These are phyloP conservation scores for Gloeophyllum trabeum DNA, from an alignment of 768 basidiomycete genomes.

Conservation along the genomic window DNA sequence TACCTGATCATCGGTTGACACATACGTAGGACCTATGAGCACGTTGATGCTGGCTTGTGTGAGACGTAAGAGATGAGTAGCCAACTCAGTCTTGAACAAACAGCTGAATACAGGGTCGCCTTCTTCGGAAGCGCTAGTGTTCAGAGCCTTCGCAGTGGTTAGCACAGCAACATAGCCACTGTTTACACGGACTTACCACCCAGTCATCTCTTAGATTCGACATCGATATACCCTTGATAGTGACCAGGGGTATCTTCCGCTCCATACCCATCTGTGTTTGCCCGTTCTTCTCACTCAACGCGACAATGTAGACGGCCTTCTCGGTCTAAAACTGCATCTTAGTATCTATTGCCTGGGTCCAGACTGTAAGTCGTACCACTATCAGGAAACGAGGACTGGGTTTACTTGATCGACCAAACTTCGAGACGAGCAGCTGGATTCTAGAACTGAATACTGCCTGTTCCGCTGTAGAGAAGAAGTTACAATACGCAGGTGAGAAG, in stretches of 20 bases:
- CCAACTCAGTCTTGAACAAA: conserved; percentile 92
- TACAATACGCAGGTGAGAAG: neutral
- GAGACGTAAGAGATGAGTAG: conserved; percentile 68
- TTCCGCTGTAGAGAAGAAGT: conserved; percentile 40
- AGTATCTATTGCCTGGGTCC: conserved; percentile 3
- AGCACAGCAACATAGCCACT: neutral
- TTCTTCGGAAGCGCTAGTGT: conserved; percentile 73
- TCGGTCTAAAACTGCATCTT: conserved; percentile 40
- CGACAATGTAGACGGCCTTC: conserved; percentile 76
- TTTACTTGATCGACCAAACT: conserved; percentile 79
- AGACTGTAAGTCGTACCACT: conserved; percentile 44
- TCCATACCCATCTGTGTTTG: conserved; percentile 49
- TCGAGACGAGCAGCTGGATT: conserved; percentile 77
- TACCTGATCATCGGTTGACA: conserved; percentile 7
- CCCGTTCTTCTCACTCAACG: conserved; percentile 54
- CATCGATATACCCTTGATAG: conserved; percentile 78
- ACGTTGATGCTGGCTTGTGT: conserved; percentile 71
- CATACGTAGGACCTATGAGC: conserved; percentile 68
- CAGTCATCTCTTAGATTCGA: conserved; percentile 92
- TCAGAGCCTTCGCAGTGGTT: conserved; percentile 45
- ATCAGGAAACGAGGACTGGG: conserved; percentile 84
- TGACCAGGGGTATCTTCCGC: conserved; percentile 81
- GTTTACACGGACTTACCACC: conserved; percentile 46
- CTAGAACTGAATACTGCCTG: conserved; percentile 75
- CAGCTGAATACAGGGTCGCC: conserved; percentile 90